Conservation (phyloP, 192 early-diverging fungal species). For the Gonapodya prolifera region DNA sequence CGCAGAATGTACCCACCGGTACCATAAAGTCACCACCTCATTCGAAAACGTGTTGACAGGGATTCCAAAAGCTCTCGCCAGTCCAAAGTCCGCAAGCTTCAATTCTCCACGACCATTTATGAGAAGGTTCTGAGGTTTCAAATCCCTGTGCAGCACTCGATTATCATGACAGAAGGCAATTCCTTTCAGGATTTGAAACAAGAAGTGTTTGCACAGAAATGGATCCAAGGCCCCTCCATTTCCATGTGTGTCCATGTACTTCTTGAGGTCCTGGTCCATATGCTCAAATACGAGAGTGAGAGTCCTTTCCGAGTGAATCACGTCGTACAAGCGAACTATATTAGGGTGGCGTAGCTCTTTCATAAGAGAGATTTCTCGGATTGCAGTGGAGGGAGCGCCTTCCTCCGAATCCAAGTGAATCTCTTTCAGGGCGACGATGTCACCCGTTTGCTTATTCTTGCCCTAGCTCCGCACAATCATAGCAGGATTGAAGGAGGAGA, state of each 20-base stretch:
- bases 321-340: constrained; percentile 71
- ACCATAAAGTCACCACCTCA: constrained; percentile 98
- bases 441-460: constrained; percentile 54
- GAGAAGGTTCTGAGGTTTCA: constrained; percentile 77
- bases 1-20: constrained; percentile 30
- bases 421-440: constrained; percentile 92
- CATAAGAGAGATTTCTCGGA: constrained; percentile 96
- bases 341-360: constrained; percentile 91
- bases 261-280: constrained; percentile 79
- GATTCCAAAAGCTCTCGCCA: constrained; percentile 70
- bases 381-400: constrained; percentile 91
- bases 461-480: too few relatives aligned
- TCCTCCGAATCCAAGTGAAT: constrained; percentile 65
- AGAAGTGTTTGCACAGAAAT: constrained; percentile 57
- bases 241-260: constrained; percentile 68
- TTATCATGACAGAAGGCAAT: constrained; percentile 78
- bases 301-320: constrained; percentile 75
- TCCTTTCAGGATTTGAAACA: constrained; percentile 70
- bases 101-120: constrained; percentile 67
- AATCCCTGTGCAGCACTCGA: constrained; percentile 64
- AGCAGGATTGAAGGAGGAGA: constrained; percentile 14
- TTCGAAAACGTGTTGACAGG: constrained; percentile 91
- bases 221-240: constrained; percentile 51
- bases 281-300: constrained; percentile 77
- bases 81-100: constrained; percentile 76